Conservation (phyloP, 1,284 basidiomycete genomes). For the Puccinia coronata region DNA sequence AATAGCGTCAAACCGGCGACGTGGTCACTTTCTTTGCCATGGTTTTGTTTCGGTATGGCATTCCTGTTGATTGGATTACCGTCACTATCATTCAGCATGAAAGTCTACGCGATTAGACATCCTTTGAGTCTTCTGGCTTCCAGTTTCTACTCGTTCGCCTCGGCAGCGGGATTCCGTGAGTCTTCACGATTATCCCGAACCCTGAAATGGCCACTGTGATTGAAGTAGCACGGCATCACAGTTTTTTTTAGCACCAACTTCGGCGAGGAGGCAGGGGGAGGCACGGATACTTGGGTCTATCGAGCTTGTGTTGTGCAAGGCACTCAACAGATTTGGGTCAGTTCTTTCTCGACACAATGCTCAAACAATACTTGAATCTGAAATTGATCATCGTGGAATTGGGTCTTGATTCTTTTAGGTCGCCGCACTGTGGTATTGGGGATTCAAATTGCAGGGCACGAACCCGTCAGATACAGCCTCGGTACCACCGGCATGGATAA, state of each 20-base stretch:
- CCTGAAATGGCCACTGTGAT: neutral
- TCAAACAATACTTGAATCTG: neutral
- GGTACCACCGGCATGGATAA: conserved; percentile 62
- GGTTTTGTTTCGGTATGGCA: conserved; percentile 82
- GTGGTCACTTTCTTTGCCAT: conserved; percentile 78
- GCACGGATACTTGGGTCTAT: conserved; percentile 85
- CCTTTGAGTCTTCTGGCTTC: conserved; percentile 70
- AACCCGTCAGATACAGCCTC: conserved; percentile 65
- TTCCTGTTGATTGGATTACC: conserved; percentile 88
- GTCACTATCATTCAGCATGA: conserved; percentile 64
- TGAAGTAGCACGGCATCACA: neutral
- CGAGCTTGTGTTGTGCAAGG: conserved; percentile 85
- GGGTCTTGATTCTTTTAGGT: conserved; percentile 65
- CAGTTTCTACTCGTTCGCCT: conserved; percentile 84
- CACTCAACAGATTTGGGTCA: conserved; percentile 49
- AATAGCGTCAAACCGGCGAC: conserved; percentile 84
- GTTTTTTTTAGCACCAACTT: conserved; percentile 90
- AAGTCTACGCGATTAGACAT: conserved; percentile 62
- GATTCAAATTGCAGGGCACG: conserved; percentile 70
- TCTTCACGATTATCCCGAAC: neutral
- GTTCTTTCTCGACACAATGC: neutral
- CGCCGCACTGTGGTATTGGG: conserved; percentile 92
- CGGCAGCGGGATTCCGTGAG: conserved; percentile 74
- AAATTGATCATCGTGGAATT: neutral
- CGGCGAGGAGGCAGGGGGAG: conserved; percentile 90